Base-by-base conservation (phyloP, 768 basidiomycete genomes). In the Trametes punicea region DNA sequence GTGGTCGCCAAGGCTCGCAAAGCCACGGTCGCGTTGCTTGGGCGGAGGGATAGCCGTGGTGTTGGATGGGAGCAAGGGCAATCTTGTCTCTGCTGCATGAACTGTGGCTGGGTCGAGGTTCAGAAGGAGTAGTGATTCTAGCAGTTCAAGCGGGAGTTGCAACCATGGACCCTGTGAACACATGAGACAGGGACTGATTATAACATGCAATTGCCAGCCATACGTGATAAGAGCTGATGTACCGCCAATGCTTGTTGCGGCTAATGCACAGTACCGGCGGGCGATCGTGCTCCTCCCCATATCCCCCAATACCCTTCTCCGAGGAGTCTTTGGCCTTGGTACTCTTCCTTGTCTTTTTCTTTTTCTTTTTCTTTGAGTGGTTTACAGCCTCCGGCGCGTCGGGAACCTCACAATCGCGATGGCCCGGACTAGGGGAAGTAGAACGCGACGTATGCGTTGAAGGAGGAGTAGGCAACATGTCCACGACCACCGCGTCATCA, bases 201-300 rank as follows among this genome's bases (percentile, higher is more conserved):
- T 9, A 2, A 7, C 10, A 36, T 36, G 55, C 31, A 51, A 54
- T 21, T 39, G 57, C 62, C 38, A 57, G 44, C 83, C 86, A 57
- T 73, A 91, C 90, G 69, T 92, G 90, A 69, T 90, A 93, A 21
- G 91, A 91, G 71, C 88, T 91, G 72, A 94, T 93, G 65, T 93
- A 93, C 26, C 85, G 83, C 93, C 92, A 93, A 65, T 95, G 93
- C 70, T 95, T 95, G 75, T 94, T 93, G 62, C 93, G 81, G 73
- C 88, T 90, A 64, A 95, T 94, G 69, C 88, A 90, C 3, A 94
- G 79, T 31, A 88, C 82, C 0, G 85, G 78, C 15, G 82, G 82
- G 41, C 81, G 80, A 31, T 74, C 69, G 41, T 71, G 73, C 26
- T 80, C 79, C 26, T 71, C 70, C 29, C 76, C 73, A 25, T 31